Base-by-base conservation (phyloP, 2,329 filamentous ascomycete genomes). In the Stemphylium lycopersici region DNA sequence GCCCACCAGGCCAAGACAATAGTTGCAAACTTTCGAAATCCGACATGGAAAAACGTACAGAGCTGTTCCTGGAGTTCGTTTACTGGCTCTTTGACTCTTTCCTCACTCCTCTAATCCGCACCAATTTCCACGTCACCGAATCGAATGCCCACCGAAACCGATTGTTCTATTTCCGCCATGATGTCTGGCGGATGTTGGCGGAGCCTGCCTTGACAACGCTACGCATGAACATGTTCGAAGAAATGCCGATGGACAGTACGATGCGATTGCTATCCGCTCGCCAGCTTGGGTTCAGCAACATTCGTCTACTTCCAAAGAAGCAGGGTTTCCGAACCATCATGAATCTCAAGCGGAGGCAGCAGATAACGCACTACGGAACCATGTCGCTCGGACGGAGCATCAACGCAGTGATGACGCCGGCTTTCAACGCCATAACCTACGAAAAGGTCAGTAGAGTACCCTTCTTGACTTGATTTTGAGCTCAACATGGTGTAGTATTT, bases 51-150 rank as follows among this genome's bases (percentile, higher is more conserved):
- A 98, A 97, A 74, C 87, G 93, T 10, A 80, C 78, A 22, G 90
- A 97, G 68, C 81, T 98, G 0, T 84, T 97, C 43, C 77, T 87
- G 48, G 95, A 99, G 72, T 87, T 98, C 53, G 67, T 98, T 6
- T 98, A 97, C 77, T 99, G 93, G 71, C 62, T 96, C 3, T 95
- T 99, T 67, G 95, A 99, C 74, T 97, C 93, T 0, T 81, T 97
- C 18, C 71, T 99, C 51, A 90, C 98, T 65, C 93, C 95, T 8
- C 81, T 99, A 6, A 84, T 98, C 42, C 86, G 90, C 31, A 87
- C 85, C 58, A 93, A 95, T 67, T 99, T 99, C 68, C 93, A 98
- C 69, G 90, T 97, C 33, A 99, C 95, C 0, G 95, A 99, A 73
- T 95, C 92, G 0, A 92, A 86, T 59, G 80, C 81, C 1, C 86